Base-by-base conservation (phyloP, 2,329 filamentous ascomycete genomes). In the Amesomyces nigricolor region DNA sequence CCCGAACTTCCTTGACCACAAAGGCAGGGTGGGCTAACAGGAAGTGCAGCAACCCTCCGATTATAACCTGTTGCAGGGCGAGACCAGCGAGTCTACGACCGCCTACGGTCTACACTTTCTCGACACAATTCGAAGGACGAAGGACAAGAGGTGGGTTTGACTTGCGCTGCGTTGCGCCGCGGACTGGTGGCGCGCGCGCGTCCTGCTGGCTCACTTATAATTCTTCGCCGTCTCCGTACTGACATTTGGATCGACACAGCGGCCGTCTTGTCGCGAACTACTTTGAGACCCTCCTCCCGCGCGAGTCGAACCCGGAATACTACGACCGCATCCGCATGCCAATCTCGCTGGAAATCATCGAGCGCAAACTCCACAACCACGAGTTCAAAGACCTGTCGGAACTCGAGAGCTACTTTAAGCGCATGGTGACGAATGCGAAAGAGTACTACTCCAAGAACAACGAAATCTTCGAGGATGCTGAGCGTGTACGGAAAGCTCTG, bases 361-460 rank as follows among this genome's bases (percentile, higher is more conserved):
- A 95, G 74, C 76, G 77, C 45, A 92, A 89, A 70, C 77, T 96
- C 49, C 78, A 82, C 51, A 77, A 81, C 48, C 75, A 81, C 63
- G 80, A 85, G 61, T 95, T 95, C 67, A 68, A 78, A 13, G 87
- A 74, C 50, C 77, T 96, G 47, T 84, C 88, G 5, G 78, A 86
- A 48, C 75, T 96, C 11, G 91, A 96, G 70, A 86, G 87, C 66
- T 91, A 91, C 68, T 81, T 92, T 67, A 95, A 94, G 75, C 85
- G 90, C 60, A 88, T 96, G 79, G 87, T 95, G 53, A 80, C 83
- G 61, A 96, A 95, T 66, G 89, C 88, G 37, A 95, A 95, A 70
- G 85, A 89, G 52, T 94, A 83, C 72, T 92, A 92, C 66, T 78
- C 85, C 57, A 86, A 86, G 63, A 80, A 79, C 43, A 89, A 88